These are phyloP conservation scores for Fusarium nodosum DNA, from an alignment of 2,329 filamentous ascomycete species.

Conservation along the genomic window DNA sequence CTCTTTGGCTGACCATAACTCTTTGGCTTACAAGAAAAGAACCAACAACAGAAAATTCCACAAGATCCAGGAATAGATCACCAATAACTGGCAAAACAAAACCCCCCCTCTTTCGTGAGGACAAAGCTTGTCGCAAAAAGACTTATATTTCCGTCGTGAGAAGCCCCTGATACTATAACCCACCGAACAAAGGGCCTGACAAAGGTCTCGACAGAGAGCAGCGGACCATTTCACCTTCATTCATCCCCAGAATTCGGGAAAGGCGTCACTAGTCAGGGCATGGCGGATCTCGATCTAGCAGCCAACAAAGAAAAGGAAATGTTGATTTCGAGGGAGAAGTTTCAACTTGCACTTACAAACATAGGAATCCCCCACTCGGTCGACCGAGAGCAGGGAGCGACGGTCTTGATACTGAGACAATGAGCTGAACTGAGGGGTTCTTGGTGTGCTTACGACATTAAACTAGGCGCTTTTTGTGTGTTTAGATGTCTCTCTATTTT, in stretches of 20 bases:
- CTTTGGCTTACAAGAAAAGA: background rate
- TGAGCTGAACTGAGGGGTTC: constrained; percentile 27
- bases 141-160: too few species aligned
- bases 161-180: background rate
- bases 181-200: background rate
- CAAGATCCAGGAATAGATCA: background rate
- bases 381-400: constrained; percentile 34
- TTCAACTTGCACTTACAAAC: background rate
- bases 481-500: constrained; percentile 24
- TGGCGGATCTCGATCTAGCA: constrained; percentile 10
- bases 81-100: background rate
- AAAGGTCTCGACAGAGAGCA: constrained; percentile 9
- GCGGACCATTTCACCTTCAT: background rate
- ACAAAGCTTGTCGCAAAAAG: background rate
- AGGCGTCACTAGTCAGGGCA: constrained; percentile 12
- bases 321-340: constrained; percentile 9
- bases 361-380: constrained; percentile 5
- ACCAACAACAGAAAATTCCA: background rate
- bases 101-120: background rate
- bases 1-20: background rate
- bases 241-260: constrained; percentile 17
- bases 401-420: constrained; percentile 26
- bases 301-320: background rate
- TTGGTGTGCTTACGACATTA: constrained; percentile 13
- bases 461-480: constrained; percentile 23